Conservation (phyloP, 1,284 basidiomycete genomes). For the Sparassis latifolia region DNA sequence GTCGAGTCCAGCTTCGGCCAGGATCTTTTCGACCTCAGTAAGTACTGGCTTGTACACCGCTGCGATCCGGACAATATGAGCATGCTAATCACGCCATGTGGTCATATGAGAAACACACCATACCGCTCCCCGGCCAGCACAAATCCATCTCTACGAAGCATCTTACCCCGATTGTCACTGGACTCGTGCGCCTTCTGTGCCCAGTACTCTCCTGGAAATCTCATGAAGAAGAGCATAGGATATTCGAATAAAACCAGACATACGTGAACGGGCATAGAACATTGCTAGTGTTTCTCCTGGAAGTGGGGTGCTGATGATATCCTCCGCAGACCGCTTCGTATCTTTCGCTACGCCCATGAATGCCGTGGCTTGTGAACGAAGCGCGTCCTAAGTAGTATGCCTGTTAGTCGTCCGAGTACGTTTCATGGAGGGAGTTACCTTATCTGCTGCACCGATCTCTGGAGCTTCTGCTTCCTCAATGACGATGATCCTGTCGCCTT, state of each 20-base stretch:
- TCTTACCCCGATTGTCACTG: constrained; percentile 72
- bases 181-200: constrained; percentile 60
- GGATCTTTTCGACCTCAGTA: constrained; percentile 78
- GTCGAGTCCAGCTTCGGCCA: constrained; percentile 83
- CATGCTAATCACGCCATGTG: constrained; percentile 5
- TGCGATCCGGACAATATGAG: constrained; percentile 16
- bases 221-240: background rate
- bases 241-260: constrained; percentile 19
- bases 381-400: constrained; percentile 32
- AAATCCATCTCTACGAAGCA: constrained; percentile 76
- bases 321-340: constrained; percentile 58
- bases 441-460: constrained; percentile 16
- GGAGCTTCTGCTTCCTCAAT: constrained; percentile 19
- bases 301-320: constrained; percentile 75
- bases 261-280: constrained; percentile 81
- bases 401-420: background rate
- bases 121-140: constrained; percentile 64
- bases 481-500: constrained; percentile 12
- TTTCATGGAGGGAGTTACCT: constrained; percentile 7
- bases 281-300: constrained; percentile 84
- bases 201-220: constrained; percentile 69
- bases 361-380: constrained; percentile 57
- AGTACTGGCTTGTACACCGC: constrained; percentile 74
- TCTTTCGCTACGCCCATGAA: constrained; percentile 77
- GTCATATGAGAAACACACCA: constrained; percentile 13